Conservation (phyloP, 139 green algal genomes). For the Spirogloea muscicola region DNA sequence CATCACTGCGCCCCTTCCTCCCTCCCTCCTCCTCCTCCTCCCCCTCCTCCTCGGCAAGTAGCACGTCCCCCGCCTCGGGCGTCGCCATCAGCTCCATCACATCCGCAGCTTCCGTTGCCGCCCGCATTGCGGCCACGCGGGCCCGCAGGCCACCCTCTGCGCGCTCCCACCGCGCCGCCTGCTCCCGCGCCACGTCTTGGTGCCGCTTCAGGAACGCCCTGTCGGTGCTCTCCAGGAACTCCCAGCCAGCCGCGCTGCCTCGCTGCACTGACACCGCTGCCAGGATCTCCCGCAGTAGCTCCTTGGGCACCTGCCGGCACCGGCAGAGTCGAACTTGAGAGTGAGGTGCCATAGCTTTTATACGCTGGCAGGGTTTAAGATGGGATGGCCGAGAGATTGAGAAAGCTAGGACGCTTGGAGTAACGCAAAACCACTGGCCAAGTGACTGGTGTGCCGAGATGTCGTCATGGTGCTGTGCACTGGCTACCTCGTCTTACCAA, state of each 20-base stretch:
- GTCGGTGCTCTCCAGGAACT: constrained; percentile 35
- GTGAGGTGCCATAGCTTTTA: no score
- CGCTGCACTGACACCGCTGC: constrained; percentile 2
- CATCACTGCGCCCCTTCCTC: neutral
- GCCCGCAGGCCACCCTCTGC: constrained; percentile 7
- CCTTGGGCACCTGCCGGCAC: constrained; percentile 16
- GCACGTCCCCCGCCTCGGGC: no score
- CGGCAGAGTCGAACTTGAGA: no score
- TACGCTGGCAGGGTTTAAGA: no score
- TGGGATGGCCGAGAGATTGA: no score
- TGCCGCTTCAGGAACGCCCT: constrained; percentile 26
- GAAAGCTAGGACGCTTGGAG: no score
- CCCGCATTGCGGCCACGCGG: neutral
- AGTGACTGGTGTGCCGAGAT: no score
- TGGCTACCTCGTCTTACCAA: no score
- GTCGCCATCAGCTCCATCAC: neutral
- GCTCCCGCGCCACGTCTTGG: constrained; percentile 11
- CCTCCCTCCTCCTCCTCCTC: constrained; percentile 14
- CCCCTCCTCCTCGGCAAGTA: neutral
- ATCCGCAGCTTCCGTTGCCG: neutral
- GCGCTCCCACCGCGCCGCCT: constrained; percentile 14
- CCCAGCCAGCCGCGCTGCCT: constrained; percentile 12
- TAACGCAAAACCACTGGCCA: no score
- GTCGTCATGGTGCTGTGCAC: no score
- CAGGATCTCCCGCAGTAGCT: constrained; percentile 28